Conservation (phyloP, 495 filamentous ascomycete genomes). For the Aspergillus bridgeri region DNA sequence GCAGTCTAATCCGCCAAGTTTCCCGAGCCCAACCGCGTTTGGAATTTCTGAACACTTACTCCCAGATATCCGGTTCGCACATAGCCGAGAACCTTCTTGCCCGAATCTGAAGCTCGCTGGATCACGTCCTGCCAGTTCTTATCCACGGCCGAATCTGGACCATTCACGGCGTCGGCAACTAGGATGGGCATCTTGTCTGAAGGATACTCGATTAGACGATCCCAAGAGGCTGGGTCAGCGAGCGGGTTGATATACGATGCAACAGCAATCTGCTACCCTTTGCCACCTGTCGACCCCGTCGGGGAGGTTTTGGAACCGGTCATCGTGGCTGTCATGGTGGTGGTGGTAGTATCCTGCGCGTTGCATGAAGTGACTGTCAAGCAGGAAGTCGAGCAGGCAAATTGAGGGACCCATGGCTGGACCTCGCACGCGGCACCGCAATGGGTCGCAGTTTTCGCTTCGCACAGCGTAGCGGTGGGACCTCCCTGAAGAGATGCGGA, state of each 20-base stretch:
- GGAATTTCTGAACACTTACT: constrained; percentile 16
- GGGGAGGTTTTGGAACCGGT: background rate
- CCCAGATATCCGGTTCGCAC: constrained; percentile 24
- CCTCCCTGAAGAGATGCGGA: background rate
- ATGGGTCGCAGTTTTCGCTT: constrained; percentile 4
- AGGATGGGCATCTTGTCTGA: constrained; percentile 11
- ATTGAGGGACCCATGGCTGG: constrained; percentile 2
- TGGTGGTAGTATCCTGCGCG: background rate
- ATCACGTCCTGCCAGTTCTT: constrained; percentile 13
- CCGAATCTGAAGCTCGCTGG: constrained; percentile 8
- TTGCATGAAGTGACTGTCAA: constrained; percentile 2
- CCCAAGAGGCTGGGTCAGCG: constrained; percentile 15
- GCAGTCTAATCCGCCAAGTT: constrained; percentile 17
- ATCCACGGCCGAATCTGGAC: constrained; percentile 15
- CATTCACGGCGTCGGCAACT: constrained; percentile 22
- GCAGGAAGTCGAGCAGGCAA: constrained; percentile 5
- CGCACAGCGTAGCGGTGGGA: background rate
- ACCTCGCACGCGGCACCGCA: constrained; percentile 3
- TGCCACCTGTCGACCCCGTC: background rate
- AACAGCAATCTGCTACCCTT: constrained; percentile 17
- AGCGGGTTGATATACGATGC: constrained; percentile 24
- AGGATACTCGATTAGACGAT: constrained; percentile 16
- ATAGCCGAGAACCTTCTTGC: constrained; percentile 21
- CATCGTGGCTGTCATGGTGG: background rate
- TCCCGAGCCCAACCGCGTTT: constrained; percentile 16